Evolutionary conservation across 2,329 filamentous ascomycete species (phyloP).

Genomic region (Colletotrichum simmondsii): DNA sequence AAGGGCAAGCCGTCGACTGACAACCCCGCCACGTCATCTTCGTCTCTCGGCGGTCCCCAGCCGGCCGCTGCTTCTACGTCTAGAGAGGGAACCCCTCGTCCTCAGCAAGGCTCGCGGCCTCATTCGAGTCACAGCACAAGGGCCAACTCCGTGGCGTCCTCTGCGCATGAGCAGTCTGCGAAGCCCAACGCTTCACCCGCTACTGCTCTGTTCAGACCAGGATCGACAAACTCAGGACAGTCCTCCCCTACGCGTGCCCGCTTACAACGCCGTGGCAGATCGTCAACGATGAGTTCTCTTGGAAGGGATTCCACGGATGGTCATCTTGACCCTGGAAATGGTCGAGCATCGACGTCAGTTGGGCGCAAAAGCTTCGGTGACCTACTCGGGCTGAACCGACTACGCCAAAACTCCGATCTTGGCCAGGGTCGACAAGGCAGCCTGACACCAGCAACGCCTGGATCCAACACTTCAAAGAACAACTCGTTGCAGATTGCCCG

Average conservation of each 20-base stretch:
- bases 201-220: constrained; percentile 60
- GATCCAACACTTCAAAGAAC: constrained; percentile 78
- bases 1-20: constrained; percentile 62
- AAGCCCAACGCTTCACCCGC: constrained; percentile 56
- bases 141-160: constrained; percentile 41
- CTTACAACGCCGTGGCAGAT: constrained; percentile 76
- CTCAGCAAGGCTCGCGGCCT: constrained; percentile 23
- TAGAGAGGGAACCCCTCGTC: constrained; percentile 27
- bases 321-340: constrained; percentile 72
- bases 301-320: constrained; percentile 78
- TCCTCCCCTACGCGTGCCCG: constrained; percentile 75
- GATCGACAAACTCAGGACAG: constrained; percentile 65
- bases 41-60: constrained; percentile 50
- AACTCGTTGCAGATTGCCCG: constrained; percentile 84
- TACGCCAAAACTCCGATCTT: constrained; percentile 85
- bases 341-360: constrained; percentile 88
- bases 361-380: constrained; percentile 94
- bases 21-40: constrained; percentile 50
- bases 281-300: constrained; percentile 89
- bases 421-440: constrained; percentile 73
- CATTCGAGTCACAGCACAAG: constrained; percentile 31
- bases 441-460: constrained; percentile 76
- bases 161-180: constrained; percentile 41
- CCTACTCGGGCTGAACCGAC: constrained; percentile 79
- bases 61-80: constrained; percentile 5